Conservation (phyloP, 1,284 basidiomycete species). For the Gomphus bonarii region DNA sequence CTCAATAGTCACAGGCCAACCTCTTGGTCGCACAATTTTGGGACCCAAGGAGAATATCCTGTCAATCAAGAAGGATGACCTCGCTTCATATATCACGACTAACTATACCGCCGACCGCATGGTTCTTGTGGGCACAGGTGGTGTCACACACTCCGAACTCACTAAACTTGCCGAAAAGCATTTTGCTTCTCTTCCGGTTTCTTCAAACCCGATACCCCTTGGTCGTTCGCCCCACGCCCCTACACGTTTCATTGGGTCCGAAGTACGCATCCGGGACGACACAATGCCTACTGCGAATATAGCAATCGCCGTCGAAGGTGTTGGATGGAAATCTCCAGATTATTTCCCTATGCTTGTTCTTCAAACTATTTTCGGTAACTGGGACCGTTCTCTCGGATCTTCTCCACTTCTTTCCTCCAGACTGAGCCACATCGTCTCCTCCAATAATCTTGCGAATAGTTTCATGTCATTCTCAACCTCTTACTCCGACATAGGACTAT, state of each 20-base stretch:
- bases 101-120: slow-evolving; percentile 99
- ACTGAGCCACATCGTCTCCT: slow-evolving; percentile 86
- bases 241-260: slow-evolving; percentile 86
- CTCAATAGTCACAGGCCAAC: slow-evolving; percentile 51
- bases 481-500: slow-evolving; percentile 99
- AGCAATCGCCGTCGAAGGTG: slow-evolving; percentile 96
- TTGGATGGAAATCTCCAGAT: slow-evolving; percentile 95
- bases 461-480: slow-evolving; percentile 99
- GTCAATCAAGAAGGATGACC: slow-evolving; percentile 89
- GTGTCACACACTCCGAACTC: slow-evolving; percentile 86
- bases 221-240: slow-evolving; percentile 69
- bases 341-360: slow-evolving; percentile 99
- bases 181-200: slow-evolving; percentile 85
- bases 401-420: slow-evolving; percentile 85
- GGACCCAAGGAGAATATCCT: slow-evolving; percentile 96
- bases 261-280: slow-evolving; percentile 95
- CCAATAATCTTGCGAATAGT: slow-evolving; percentile 96
- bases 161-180: slow-evolving; percentile 93
- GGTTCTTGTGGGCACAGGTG: slow-evolving; percentile 96
- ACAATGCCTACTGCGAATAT: slow-evolving; percentile 83
- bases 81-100: slow-evolving; percentile 87
- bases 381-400: slow-evolving; percentile 95
- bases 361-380: slow-evolving; percentile 98
- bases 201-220: slow-evolving; percentile 81
- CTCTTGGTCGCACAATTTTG: slow-evolving; percentile 94